A percentile compares a stretch with the other conserved stretches of the same genome.
Evolutionary conservation across 495 filamentous ascomycete species (phyloP).

Genomic region (Clavariopsis aquatica): DNA sequence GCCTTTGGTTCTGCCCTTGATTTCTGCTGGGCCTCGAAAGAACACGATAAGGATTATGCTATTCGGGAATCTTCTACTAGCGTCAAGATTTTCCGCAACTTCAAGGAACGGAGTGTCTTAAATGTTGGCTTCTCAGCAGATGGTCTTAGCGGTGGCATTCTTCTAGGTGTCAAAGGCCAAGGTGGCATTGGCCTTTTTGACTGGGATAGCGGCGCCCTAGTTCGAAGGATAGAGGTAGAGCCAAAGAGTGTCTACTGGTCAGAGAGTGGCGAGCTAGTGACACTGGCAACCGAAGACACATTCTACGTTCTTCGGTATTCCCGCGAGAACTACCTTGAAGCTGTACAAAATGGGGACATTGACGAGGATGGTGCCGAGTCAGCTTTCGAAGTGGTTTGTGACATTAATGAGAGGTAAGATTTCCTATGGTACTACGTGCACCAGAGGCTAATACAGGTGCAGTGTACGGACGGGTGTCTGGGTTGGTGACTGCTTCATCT

Average conservation of each 20-base stretch:
- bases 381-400: conserved; percentile 93
- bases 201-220: conserved; percentile 82
- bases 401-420: conserved; percentile 81
- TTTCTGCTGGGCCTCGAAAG: conserved; percentile 96
- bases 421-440: background rate
- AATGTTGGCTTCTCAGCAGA: conserved; percentile 97
- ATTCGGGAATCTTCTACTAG: conserved; percentile 91
- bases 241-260: conserved; percentile 92
- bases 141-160: conserved; percentile 81
- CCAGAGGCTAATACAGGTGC: conserved; percentile 5
- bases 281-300: conserved; percentile 90
- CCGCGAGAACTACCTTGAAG: conserved; percentile 80
- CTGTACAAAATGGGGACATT: conserved; percentile 73
- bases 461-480: conserved; percentile 93
- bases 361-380: conserved; percentile 97
- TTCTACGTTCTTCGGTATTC: conserved; percentile 94
- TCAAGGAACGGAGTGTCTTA: conserved; percentile 80
- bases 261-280: conserved; percentile 89
- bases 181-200: conserved; percentile 95
- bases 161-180: conserved; percentile 94
- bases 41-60: conserved; percentile 97
- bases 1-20: conserved; percentile 92
- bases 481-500: conserved; percentile 98
- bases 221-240: conserved; percentile 93
- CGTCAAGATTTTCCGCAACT: conserved; percentile 96